Conservation (phyloP, 139 green algal species). For the Haematococcus lacustris region DNA sequence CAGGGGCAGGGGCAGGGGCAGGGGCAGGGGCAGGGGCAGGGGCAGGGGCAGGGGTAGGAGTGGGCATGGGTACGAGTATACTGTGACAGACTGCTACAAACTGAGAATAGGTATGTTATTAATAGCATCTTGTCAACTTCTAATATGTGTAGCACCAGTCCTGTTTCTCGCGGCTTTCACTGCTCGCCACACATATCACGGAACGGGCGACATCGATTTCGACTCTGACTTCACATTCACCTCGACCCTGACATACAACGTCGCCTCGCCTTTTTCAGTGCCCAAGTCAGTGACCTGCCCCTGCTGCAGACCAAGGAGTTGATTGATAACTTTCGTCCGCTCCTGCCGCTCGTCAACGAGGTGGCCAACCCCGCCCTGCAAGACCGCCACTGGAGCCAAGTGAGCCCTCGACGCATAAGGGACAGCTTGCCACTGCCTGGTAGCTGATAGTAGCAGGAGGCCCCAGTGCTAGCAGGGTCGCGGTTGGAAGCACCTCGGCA, state of each 20-base stretch:
- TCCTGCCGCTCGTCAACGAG: constrained; percentile 39
- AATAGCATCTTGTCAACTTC: too few species aligned
- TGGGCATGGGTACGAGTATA: too few species aligned
- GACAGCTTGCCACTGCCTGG: constrained; percentile 14
- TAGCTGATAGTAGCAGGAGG: not conserved
- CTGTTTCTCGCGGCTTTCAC: not conserved
- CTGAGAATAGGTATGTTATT: too few species aligned
- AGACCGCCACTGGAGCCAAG: constrained; percentile 41
- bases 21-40: too few species aligned
- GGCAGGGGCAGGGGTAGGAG: too few species aligned
- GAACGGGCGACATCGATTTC: too few species aligned
- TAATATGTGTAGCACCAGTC: not conserved
- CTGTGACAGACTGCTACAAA: too few species aligned
- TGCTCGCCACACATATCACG: too few species aligned
- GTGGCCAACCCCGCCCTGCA: constrained; percentile 47
- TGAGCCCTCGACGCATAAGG: constrained; percentile 8
- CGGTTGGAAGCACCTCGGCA: constrained; percentile 5
- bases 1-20: too few species aligned
- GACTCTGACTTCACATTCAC: too few species aligned
- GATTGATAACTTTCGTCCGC: constrained; percentile 47
- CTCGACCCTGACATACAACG: not conserved
- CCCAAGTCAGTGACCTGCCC: not conserved
- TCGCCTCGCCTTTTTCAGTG: not conserved
- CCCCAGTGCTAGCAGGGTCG: constrained; percentile 10
- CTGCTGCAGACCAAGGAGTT: constrained; percentile 30